A percentile compares a stretch with the other conserved stretches of the same genome.
Conservation (phyloP, 495 filamentous ascomycete genomes). For the Lepidopterella palustris region DNA sequence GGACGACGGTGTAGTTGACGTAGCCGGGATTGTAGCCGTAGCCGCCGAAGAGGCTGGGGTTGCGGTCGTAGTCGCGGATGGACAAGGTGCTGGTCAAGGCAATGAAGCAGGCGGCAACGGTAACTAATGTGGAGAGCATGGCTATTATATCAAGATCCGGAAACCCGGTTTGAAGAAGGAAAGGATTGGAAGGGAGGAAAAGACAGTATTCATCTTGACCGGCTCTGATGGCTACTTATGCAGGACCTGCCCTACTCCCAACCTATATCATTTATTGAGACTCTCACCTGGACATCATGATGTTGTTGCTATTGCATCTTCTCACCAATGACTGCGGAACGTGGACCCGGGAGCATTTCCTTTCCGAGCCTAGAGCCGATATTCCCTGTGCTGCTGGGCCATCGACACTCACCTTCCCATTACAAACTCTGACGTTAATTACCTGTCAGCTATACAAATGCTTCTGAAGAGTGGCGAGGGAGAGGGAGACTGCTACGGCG, state of each 20-base stretch:
- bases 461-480: too few species aligned
- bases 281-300: background rate
- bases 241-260: background rate
- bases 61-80: background rate
- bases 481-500: too few species aligned
- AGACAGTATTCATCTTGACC: background rate
- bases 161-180: background rate
- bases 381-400: background rate
- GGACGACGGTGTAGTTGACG: constrained; percentile 56
- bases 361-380: background rate
- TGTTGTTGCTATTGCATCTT: background rate
- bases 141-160: background rate
- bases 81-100: background rate
- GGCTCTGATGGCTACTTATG: background rate
- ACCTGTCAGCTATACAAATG: too few species aligned
- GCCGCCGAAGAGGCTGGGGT: background rate
- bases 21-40: constrained; percentile 49
- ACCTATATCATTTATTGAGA: background rate
- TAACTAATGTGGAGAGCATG: background rate
- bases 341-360: background rate
- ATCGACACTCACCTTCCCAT: too few species aligned
- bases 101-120: background rate
- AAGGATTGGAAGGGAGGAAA: background rate
- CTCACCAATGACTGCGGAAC: background rate
- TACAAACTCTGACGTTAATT: too few species aligned